Evolutionary conservation across 1,284 basidiomycete genomes (phyloP), one percentile per base, ranked within the genome.

Genomic region (Somion occarium): DNA sequence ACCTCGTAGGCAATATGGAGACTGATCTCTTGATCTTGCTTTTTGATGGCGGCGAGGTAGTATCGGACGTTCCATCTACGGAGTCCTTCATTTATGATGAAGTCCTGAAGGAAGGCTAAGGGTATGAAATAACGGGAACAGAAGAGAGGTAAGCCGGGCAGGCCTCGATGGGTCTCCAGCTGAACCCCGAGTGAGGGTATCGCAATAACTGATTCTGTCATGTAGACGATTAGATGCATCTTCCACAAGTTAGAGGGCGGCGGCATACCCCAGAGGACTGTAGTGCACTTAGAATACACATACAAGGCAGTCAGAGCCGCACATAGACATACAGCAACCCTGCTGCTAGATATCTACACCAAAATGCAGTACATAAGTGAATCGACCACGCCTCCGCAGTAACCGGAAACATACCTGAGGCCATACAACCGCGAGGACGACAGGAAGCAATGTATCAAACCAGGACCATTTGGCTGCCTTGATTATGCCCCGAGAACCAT

Each of bases 71-170:
- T 71, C 87, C 87, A 91, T 48, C 84, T 68, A 7, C 67, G 72
- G 15, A 90, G 65, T 2, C 80, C 88, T 63, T 91, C 88, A 59
- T 89, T 85, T 49, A 91, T 83, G 30, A 89, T 59, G 34, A 87
- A 71, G 54, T 88, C 84, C 44, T 76, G 72, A 24, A 90, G 65
- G 2, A 64, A 59, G 1, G 71, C 62, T 26, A 74, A 61, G 5
- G 84, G 80, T 57, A 91, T 79, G 61, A 90, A 89, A 5, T 67
- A 75, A 50, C 76, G 75, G 0, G 71, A 73, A 2, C 70, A 70
- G 42, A 69, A 69, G 3, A 84, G 58, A 2, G 77, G 65, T 27
- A 75, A 54, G 19, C 67, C 64, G 4, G 74, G 73, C 26, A 82
- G 62, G 1, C 85, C 86, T 49, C 75, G 69, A 62, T 80, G 78